A percentile compares a stretch with the other conserved stretches of the same genome.
Evolutionary conservation across 2,329 filamentous ascomycete species (phyloP).

Genomic region (Fusarium sp.): DNA sequence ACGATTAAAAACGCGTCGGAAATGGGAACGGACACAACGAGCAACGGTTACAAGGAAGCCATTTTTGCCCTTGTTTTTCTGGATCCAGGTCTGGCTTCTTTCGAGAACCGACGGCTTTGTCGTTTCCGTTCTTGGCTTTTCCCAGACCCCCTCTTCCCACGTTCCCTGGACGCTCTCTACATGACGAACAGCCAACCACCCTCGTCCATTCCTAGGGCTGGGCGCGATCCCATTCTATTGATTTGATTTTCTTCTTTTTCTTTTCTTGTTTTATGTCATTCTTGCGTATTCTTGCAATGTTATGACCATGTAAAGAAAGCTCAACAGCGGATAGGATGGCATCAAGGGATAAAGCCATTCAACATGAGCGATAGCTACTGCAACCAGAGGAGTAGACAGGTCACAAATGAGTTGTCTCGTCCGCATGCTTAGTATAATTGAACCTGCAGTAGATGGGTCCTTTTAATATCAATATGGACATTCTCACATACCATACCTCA

Average conservation of each 20-base stretch:
- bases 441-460: slow-evolving; percentile 8
- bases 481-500: background rate
- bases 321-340: slow-evolving; percentile 40
- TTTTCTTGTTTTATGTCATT: background rate
- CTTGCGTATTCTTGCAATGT: slow-evolving; percentile 17
- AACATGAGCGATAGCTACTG: slow-evolving; percentile 48
- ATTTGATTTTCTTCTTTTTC: slow-evolving; percentile 4
- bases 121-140: slow-evolving; percentile 11
- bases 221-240: background rate
- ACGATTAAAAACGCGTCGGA: slow-evolving; percentile 6
- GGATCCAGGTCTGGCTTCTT: slow-evolving; percentile 19
- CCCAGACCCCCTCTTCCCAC: background rate
- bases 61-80: slow-evolving; percentile 3
- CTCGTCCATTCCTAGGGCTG: background rate
- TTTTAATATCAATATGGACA: slow-evolving; percentile 13
- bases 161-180: background rate
- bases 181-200: background rate
- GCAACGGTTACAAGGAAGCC: slow-evolving; percentile 27
- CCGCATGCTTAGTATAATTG: slow-evolving; percentile 17
- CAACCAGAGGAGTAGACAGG: slow-evolving; percentile 11
- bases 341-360: slow-evolving; percentile 43
- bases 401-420: slow-evolving; percentile 9
- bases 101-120: slow-evolving; percentile 23
- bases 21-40: slow-evolving; percentile 23
- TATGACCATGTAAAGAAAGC: slow-evolving; percentile 37